These are phyloP conservation scores for Paspalum vaginatum DNA, from an alignment of 176 grass and related monocot genomes.

Conservation along the genomic window DNA sequence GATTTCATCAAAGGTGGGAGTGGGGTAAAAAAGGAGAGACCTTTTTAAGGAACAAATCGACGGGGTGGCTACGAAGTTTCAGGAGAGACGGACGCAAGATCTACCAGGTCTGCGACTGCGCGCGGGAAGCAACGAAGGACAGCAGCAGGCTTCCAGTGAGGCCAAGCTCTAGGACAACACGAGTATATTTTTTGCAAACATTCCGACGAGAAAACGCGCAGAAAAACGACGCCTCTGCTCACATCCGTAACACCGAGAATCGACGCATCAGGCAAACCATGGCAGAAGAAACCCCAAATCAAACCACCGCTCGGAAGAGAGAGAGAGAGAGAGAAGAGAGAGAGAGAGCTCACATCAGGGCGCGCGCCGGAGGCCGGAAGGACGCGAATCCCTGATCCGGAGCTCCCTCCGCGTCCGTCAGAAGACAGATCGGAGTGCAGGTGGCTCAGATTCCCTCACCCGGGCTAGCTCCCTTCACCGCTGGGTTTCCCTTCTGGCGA, in stretches of 20 bases:
- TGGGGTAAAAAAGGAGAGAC: not conserved
- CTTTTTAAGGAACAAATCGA: not conserved
- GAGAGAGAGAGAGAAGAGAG: not conserved
- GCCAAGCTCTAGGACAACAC: not conserved
- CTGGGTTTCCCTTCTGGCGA: not conserved
- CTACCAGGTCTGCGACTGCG: conserved; percentile 6
- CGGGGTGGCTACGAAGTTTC: not conserved
- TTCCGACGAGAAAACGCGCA: not conserved
- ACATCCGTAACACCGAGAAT: not conserved
- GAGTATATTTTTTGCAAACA: not conserved
- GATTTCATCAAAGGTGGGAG: not conserved
- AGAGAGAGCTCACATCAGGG: conserved; percentile 35
- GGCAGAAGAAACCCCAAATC: not conserved
- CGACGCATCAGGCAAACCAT: not conserved
- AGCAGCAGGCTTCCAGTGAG: not conserved
- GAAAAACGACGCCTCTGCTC: not conserved
- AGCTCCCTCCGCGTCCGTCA: not conserved
- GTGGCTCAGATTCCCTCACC: not conserved
- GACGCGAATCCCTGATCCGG: not conserved
- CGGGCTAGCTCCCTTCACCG: no score
- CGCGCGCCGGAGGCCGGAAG: not conserved
- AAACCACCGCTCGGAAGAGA: not conserved
- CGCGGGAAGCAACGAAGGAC: not conserved
- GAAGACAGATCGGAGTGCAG: not conserved
- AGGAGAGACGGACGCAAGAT: conserved; percentile 11